Percentiles rank a stretch among this genome's conserved stretches.
Conservation (phyloP, 192 early-diverging fungal genomes). For the Gamsiella multidivaricata region DNA sequence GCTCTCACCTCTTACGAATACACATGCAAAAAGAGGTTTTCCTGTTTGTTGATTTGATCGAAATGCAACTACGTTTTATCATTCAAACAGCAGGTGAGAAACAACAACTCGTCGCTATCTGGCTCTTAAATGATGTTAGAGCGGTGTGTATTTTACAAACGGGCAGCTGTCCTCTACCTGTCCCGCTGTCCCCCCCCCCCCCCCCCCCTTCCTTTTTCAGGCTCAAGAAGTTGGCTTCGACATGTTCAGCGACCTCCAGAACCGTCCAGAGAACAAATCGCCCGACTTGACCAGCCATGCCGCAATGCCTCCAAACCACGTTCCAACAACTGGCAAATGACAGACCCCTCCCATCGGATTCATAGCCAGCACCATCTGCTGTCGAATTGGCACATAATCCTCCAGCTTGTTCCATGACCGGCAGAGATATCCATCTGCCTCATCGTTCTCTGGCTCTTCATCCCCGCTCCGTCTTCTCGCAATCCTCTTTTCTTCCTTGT, state of each 20-base stretch:
- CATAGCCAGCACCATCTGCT: constrained; percentile 46
- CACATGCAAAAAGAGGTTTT: too few species aligned
- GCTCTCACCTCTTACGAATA: too few species aligned
- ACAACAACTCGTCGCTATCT: too few species aligned
- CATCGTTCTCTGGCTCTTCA: neutral
- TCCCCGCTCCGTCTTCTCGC: neutral
- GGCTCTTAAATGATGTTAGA: too few species aligned
- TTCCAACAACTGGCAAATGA: constrained; percentile 35
- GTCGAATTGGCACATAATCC: constrained; percentile 12
- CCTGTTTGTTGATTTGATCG: too few species aligned
- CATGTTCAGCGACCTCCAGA: constrained; percentile 50
- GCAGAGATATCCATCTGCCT: constrained; percentile 6
- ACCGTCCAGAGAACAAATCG: constrained; percentile 28
- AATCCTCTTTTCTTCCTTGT: neutral
- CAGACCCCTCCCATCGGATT: constrained; percentile 39
- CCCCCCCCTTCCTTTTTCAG: too few species aligned
- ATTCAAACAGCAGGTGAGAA: too few species aligned
- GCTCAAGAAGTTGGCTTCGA: too few species aligned
- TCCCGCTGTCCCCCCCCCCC: too few species aligned
- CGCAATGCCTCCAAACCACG: constrained; percentile 25
- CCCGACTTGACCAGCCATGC: constrained; percentile 34
- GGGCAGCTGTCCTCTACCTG: too few species aligned
- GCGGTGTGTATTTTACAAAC: too few species aligned
- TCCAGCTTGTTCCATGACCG: constrained; percentile 30
- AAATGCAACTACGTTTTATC: too few species aligned